Conservation (phyloP, 768 basidiomycete species). For the Lenzites betulinus region DNA sequence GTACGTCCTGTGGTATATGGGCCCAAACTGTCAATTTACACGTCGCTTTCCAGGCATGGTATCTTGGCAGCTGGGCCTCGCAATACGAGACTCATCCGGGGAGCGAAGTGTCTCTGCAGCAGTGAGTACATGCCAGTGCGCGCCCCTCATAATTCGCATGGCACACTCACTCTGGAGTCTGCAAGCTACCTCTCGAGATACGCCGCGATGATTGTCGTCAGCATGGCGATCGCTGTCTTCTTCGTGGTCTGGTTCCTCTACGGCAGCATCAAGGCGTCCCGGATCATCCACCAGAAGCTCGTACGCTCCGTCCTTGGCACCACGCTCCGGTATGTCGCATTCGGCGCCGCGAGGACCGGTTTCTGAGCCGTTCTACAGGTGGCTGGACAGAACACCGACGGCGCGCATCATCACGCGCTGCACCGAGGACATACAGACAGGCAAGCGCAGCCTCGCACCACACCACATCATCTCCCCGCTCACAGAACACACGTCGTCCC, state of each 20-base stretch:
- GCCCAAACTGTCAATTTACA: no score
- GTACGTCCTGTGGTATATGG: neutral
- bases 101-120: constrained; percentile 1
- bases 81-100: constrained; percentile 28
- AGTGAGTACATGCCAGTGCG: constrained; percentile 20
- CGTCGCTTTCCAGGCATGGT: constrained; percentile 43
- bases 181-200: constrained; percentile 51
- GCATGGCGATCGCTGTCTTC: neutral
- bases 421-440: constrained; percentile 19
- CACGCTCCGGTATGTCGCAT: constrained; percentile 34
- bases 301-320: constrained; percentile 56
- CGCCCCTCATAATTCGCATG: neutral
- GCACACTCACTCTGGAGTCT: no score
- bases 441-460: neutral
- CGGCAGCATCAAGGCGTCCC: constrained; percentile 55
- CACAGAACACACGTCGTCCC: no score
- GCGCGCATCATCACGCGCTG: constrained; percentile 45
- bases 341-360: constrained; percentile 40
- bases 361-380: constrained; percentile 46
- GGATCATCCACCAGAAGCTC: constrained; percentile 52
- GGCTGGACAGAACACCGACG: constrained; percentile 50
- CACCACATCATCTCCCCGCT: no score
- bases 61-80: constrained; percentile 37
- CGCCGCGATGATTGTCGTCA: constrained; percentile 36
- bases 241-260: constrained; percentile 39